Evolutionary conservation across 108 stramenopile genomes (phyloP), one percentile per base, ranked within the genome.

Genomic region (Schizochytrium sp.): DNA sequence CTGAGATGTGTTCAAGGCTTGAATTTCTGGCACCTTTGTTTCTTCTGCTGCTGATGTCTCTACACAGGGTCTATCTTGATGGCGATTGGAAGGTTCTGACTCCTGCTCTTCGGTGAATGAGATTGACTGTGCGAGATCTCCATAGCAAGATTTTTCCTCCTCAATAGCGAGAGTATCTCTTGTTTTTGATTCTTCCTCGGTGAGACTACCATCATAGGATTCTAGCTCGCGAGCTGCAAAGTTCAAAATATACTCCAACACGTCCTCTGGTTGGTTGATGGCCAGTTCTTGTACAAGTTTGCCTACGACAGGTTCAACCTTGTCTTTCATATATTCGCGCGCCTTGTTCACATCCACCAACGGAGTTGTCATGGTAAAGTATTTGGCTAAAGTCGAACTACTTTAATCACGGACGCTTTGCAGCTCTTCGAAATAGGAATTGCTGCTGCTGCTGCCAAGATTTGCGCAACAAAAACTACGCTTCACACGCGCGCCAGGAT

Each of bases 221-320:
- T 55, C 76, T 5, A 83, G 76, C 40, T 83, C 76, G 13, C 76
- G 76, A 13, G 47, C 76, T 10, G 76, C 76, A 28, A 83, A 83
- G 50, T 55, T 55, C 13, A 83, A 2, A 10, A 83, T 83, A 1
- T 38, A 83, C 76, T 55, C 76, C 76, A 83, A 2, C 0, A 83
- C 76, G 5, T 83, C 5, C 17, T 83, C 76, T 10, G 76, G 76
- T 28, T 83, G 76, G 10, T 83, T 13, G 28, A 83, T 38, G 50
- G 76, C 76, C 8, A 83, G 76, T 53, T 83, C 76, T 28, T 83
- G 47, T 38, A 83, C 76, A 10, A 83, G 76, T 53, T 83, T 83
- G 50, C 50, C 53, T 8, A 83, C 53, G 47, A 83, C 55, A 3
- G 76, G 76, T 53, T 83, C 76, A 28, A 55, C 76, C 53, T 83